Conservation (phyloP, 2,329 filamentous ascomycete genomes). For the Macrophomina tecta region DNA sequence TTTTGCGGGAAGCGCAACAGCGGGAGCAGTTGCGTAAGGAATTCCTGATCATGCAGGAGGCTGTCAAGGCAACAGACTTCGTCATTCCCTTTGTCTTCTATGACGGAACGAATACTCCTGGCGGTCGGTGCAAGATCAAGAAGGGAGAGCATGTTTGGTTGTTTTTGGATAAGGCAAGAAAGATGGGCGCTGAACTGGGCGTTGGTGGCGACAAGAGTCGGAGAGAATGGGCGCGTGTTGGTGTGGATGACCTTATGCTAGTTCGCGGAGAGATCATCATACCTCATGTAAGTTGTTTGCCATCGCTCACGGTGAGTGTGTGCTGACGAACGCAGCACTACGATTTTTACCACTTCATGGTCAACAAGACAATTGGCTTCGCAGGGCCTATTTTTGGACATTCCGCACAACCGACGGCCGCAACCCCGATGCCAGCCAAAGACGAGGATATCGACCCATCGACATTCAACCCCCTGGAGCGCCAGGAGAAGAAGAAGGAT, state of each 20-base stretch:
- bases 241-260: conserved; percentile 93
- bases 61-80: conserved; percentile 87
- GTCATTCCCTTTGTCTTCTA: conserved; percentile 96
- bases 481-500: conserved; percentile 42
- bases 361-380: conserved; percentile 82
- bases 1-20: conserved; percentile 80
- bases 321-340: conserved; percentile 72
- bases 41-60: conserved; percentile 81
- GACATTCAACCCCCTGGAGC: conserved; percentile 50
- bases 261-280: conserved; percentile 90
- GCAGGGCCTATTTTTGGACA: conserved; percentile 81
- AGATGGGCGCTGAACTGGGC: conserved; percentile 83
- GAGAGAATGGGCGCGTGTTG: conserved; percentile 89
- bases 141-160: conserved; percentile 95
- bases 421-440: conserved; percentile 41
- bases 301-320: neutral
- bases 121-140: conserved; percentile 82
- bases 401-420: conserved; percentile 56
- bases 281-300: conserved; percentile 74
- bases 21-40: conserved; percentile 77
- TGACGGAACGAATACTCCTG: conserved; percentile 87
- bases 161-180: conserved; percentile 88
- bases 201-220: conserved; percentile 72
- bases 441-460: conserved; percentile 33
- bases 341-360: conserved; percentile 95